phyloP scores from a whole-genome alignment of 306 rosid genomes.

The Cicer bijugum region DNA sequence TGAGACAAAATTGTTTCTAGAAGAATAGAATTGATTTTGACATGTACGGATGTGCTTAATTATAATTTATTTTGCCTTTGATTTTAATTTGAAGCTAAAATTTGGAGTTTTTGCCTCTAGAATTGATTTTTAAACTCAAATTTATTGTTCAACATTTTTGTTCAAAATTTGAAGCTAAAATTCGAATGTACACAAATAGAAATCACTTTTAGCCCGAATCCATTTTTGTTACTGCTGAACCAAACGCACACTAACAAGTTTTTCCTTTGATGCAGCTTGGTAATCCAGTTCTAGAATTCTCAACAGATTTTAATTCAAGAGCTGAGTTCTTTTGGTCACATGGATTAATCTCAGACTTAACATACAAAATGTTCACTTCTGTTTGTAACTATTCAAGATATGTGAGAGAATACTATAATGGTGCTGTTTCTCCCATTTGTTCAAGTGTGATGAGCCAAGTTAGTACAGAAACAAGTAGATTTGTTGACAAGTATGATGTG shows the following conservation, averaged over 20 bases:
- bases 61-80: too few species aligned
- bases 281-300: constrained; percentile 58
- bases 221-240: too few species aligned
- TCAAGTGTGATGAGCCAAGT: constrained; percentile 72
- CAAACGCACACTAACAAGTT: not conserved
- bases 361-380: constrained; percentile 53
- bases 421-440: constrained; percentile 57
- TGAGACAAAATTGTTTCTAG: too few species aligned
- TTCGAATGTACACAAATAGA: too few species aligned
- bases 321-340: constrained; percentile 66
- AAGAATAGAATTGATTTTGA: too few species aligned
- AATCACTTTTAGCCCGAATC: too few species aligned
- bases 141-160: too few species aligned
- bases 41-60: too few species aligned
- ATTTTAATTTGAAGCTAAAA: too few species aligned
- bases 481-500: constrained; percentile 76
- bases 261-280: constrained; percentile 54
- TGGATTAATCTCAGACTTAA: constrained; percentile 57
- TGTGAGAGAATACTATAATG: constrained; percentile 53
- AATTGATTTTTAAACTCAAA: too few species aligned
- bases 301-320: constrained; percentile 55
- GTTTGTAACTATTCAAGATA: constrained; percentile 59
- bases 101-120: too few species aligned
- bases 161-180: too few species aligned
- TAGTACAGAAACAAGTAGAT: constrained; percentile 73